Conservation (phyloP, 352 stramenopile species). For the Pythium brachiatum region DNA sequence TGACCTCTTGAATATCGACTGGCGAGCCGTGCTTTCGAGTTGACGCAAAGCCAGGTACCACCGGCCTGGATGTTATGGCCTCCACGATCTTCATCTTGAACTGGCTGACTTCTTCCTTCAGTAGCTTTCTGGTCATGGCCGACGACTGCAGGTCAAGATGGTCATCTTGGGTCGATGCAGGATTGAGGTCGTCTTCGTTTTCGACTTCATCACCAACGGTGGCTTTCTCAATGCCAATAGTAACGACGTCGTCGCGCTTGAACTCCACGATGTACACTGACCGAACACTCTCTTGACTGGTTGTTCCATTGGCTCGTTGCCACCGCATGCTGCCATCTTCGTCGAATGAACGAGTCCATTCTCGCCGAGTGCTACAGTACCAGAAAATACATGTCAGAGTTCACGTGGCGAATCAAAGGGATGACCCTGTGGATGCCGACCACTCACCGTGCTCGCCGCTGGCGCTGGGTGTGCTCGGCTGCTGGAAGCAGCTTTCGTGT, state of each 20-base stretch:
- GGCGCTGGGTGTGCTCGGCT: background rate
- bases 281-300: background rate
- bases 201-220: background rate
- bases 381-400: background rate
- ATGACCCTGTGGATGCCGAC: no score
- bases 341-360: background rate
- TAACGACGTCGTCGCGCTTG: background rate
- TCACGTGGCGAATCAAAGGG: background rate
- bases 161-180: background rate
- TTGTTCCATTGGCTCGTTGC: background rate
- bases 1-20: background rate
- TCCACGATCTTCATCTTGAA: background rate
- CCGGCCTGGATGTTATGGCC: background rate
- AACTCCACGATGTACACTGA: slow-evolving; percentile 5
- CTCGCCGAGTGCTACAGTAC: background rate
- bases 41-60: background rate
- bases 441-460: slow-evolving; percentile 10
- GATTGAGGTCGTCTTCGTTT: background rate
- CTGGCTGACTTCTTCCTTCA: background rate
- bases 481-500: background rate
- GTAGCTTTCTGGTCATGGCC: background rate
- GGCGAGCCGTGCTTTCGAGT: background rate
- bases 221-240: background rate
- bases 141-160: background rate
- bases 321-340: background rate